These are phyloP conservation scores for Mrakia frigida DNA, from an alignment of 768 basidiomycete genomes.

Conservation along the genomic window DNA sequence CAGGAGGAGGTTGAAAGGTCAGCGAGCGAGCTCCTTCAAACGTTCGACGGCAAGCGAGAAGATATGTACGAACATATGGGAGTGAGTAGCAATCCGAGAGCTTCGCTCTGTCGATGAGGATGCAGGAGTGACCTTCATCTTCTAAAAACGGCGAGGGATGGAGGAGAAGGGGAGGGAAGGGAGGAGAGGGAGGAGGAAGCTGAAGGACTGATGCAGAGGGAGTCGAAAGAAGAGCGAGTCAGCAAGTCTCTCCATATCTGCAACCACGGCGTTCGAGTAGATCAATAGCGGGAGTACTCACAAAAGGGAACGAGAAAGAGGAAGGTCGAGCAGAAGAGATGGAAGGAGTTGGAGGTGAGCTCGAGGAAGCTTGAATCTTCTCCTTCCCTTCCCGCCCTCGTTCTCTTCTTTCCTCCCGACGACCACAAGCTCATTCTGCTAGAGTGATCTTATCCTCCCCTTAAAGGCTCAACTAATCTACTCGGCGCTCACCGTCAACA, in stretches of 20 bases:
- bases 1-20: background rate
- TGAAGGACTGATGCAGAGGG: background rate
- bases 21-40: too few relatives aligned
- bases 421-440: too few relatives aligned
- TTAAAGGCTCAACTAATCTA: too few relatives aligned
- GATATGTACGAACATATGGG: conserved; percentile 20
- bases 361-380: background rate
- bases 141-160: background rate
- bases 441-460: too few relatives aligned
- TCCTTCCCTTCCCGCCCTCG: background rate
- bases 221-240: too few relatives aligned
- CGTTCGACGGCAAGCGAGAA: background rate
- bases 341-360: conserved; percentile 4
- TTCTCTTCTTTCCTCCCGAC: background rate
- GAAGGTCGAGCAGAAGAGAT: background rate
- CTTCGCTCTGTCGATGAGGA: conserved; percentile 13
- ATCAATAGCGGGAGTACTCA: too few relatives aligned
- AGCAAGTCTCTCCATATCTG: background rate
- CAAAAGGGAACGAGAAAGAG: background rate
- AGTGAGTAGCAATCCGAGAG: conserved; percentile 33
- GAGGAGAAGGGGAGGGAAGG: background rate
- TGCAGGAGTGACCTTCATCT: conserved; percentile 33
- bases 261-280: background rate
- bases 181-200: background rate
- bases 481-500: too few relatives aligned